Evolutionary conservation across 2,329 filamentous ascomycete species (phyloP), one percentile per base, ranked within the genome.

Genomic region (Chalaropsis thielavioides): DNA sequence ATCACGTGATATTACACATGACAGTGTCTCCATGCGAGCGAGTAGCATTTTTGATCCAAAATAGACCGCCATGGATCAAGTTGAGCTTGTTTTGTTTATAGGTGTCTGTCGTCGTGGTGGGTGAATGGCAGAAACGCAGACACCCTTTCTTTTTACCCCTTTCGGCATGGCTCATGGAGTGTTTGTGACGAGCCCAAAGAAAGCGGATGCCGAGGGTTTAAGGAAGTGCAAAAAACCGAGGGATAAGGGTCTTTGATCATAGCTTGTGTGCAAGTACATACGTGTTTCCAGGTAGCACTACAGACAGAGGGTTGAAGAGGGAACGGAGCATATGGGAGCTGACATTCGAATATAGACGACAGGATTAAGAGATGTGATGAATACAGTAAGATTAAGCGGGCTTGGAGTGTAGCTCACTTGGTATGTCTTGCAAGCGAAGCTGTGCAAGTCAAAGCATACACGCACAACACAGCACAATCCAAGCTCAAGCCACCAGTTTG

Each of bases 111-210:
- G 38, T 17, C 41, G 40, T 40, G 60, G 27, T n/a, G 27, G 24
- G 60, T 22, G 22, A 62, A 24, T 19, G 60, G 17, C 43, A 49
- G 41, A 44, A 62, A 58, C 54, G 22, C 60, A 49, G 60, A 35
- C 60, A 58, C 54, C 54, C 54, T 58, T 19, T 17, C 54, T 62
- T 51, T 61, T 61, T 61, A 41, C 54, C 38, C 54, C 54, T 58
- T 58, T 38, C 8, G 54, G 54, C 54, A 35, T 31, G 54, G 54
- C 27, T 15, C 3, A 38, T 58, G 15, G 27, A 58, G 3, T 58
- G 27, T n/a, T n/a, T 58, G 27, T 38, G 54, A 58, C 27, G 54
- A 58, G 31, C 54, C 17, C 38, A 35, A 58, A 35, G 31, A 58
- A 27, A 38, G 54, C 54, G 54, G 22, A 38, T 58, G 27, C 15